These are phyloP conservation scores for Plantago ovata DNA, from an alignment of 257 asterid genomes.

Conservation along the genomic window DNA sequence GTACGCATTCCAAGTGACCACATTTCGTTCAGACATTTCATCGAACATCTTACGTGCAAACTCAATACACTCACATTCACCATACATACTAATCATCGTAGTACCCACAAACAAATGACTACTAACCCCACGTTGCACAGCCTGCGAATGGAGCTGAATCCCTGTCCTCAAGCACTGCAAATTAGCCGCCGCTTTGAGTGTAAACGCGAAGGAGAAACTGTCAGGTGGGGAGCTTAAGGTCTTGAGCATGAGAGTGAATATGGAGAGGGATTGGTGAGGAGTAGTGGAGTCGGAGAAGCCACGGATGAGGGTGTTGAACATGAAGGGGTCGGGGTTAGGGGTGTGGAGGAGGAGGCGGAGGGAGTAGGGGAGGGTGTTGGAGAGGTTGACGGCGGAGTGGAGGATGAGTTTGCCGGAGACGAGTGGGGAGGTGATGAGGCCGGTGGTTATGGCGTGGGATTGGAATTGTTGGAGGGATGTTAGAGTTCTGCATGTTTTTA, in stretches of 20 bases:
- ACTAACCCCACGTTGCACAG: constrained; percentile 52
- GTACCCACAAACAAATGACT: constrained; percentile 72
- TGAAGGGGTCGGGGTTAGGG: constrained; percentile 67
- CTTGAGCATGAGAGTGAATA: constrained; percentile 47
- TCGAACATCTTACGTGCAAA: constrained; percentile 52
- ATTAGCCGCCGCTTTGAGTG: constrained; percentile 72
- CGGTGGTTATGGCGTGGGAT: constrained; percentile 45
- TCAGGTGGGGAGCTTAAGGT: constrained; percentile 38
- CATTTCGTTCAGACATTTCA: constrained; percentile 67
- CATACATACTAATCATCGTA: constrained; percentile 81
- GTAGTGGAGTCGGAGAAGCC: constrained; percentile 62
- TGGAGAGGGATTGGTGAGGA: constrained; percentile 44
- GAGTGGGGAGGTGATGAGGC: constrained; percentile 54
- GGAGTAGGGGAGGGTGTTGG: constrained; percentile 56
- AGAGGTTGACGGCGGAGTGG: constrained; percentile 53
- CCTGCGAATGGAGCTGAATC: constrained; percentile 71
- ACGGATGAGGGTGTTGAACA: constrained; percentile 83
- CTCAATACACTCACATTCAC: constrained; percentile 53
- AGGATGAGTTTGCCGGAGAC: constrained; percentile 69
- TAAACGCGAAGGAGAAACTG: constrained; percentile 73
- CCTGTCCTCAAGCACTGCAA: constrained; percentile 50
- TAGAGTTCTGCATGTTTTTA: constrained; percentile 53
- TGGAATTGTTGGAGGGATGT: constrained; percentile 58
- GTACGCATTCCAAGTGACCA: constrained; percentile 79
- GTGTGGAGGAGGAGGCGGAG: constrained; percentile 38